Conservation (phyloP, 768 basidiomycete species). For the Auricularia sp. region DNA sequence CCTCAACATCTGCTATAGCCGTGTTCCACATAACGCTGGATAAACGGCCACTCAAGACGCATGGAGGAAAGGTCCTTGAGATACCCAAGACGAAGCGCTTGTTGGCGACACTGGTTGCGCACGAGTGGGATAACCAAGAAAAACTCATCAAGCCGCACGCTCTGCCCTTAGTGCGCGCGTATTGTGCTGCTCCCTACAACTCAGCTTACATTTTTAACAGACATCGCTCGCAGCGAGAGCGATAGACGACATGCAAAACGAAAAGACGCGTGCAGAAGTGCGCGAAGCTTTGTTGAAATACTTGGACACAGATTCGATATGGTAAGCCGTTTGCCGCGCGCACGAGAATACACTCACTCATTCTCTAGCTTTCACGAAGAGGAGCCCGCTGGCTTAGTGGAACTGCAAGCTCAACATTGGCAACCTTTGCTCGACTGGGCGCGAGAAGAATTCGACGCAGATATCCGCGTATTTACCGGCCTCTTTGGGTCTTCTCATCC, state of each 20-base stretch:
- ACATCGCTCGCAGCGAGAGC: constrained; percentile 88
- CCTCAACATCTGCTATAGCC: constrained; percentile 20
- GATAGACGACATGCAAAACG: constrained; percentile 62
- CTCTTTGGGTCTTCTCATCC: constrained; percentile 64
- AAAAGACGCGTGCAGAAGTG: constrained; percentile 48
- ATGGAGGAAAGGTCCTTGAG: constrained; percentile 63
- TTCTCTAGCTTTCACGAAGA: constrained; percentile 68
- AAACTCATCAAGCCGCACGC: constrained; percentile 80
- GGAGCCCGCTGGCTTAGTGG: constrained; percentile 61
- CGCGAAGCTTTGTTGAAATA: constrained; percentile 65
- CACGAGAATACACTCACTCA: not conserved
- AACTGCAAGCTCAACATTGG: constrained; percentile 78
- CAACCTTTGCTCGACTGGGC: constrained; percentile 79
- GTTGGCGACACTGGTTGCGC: constrained; percentile 75
- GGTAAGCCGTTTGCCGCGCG: constrained; percentile 32
- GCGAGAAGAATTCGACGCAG: constrained; percentile 49
- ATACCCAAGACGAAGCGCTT: constrained; percentile 62
- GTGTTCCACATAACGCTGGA: constrained; percentile 64
- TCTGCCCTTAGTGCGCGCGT: constrained; percentile 66
- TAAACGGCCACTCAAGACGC: constrained; percentile 78
- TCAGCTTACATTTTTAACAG: constrained; percentile 27
- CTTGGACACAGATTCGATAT: constrained; percentile 90
- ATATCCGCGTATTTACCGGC: constrained; percentile 61
- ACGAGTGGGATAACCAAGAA: constrained; percentile 95
- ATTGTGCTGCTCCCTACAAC: not conserved